Base-by-base conservation (phyloP, 2,329 filamentous ascomycete species). In the Trichoderma citrinoviride region DNA sequence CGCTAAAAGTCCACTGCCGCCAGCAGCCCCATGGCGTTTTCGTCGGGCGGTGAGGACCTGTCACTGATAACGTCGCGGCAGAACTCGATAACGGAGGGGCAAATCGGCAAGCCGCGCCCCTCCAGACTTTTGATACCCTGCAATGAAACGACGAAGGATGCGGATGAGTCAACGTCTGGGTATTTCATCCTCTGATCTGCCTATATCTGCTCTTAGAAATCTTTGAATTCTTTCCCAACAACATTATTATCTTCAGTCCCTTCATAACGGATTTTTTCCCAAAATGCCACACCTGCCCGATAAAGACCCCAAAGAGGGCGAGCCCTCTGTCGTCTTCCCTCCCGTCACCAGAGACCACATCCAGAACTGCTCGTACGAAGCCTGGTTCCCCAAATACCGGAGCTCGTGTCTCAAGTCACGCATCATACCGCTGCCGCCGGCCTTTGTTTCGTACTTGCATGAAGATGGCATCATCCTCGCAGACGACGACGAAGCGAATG, bases 401-500 rank as follows among this genome's bases (percentile, higher is more conserved):
- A 81, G 86, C 7, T 84, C 91, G 54, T 93, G 92, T 40, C 90
- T 96, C 49, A 95, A 94, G 80, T 93, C 94, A 2, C 87, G 91
- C 33, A 87, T 96, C 46, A 89, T 99, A 58, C 88, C 91, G 1
- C 83, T 99, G 6, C 85, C 90, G 0, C 76, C 83, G 3, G 82
- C 87, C 3, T 97, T 98, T 74, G 79, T 98, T 56, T 83, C 89
- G 58, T 99, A 98, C 76, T 87, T 99, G 27, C 90, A 90, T 67
- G 90, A 93, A 73, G 95, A 99, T 73, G 93, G 95, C 69, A 98
- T 99, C 71, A 82, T 97, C 56, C 84, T 99, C 6, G 93, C 91
- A 5, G 86, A 90, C 61, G 90, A 91, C 67, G 83, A 87, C 25
- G 77, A 79, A 14, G 77, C 73, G 2, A 79, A 82, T 25, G 83